Evolutionary conservation across 1,284 basidiomycete genomes (phyloP).

Genomic region (Inonotus hispidus): DNA sequence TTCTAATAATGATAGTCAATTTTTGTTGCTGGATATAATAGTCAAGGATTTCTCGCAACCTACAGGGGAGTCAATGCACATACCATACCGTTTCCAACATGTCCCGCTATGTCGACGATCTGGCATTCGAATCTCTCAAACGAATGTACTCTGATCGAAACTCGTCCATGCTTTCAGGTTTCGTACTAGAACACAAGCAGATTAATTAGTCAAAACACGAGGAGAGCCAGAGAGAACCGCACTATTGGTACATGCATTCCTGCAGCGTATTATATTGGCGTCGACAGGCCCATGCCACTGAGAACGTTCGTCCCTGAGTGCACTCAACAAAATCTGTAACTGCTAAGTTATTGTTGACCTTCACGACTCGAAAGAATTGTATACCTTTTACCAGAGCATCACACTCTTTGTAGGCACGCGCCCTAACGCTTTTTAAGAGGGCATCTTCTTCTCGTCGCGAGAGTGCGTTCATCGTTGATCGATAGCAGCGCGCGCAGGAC

Average conservation of each 20-base stretch:
- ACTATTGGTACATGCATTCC: conserved; percentile 80
- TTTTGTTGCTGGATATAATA: no score
- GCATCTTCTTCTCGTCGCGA: conserved; percentile 87
- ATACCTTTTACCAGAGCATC: conserved; percentile 72
- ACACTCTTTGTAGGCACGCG: conserved; percentile 73
- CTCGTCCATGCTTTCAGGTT: conserved; percentile 27
- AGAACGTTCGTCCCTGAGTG: conserved; percentile 74
- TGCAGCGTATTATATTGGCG: conserved; percentile 67
- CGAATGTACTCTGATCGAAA: conserved; percentile 27
- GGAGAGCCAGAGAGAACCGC: conserved; percentile 25
- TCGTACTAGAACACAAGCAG: conserved; percentile 21
- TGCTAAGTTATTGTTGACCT: not conserved
- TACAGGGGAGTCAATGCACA: not conserved
- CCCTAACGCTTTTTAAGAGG: conserved; percentile 77
- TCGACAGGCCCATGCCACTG: conserved; percentile 80
- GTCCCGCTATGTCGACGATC: not conserved
- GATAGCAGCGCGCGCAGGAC: not conserved
- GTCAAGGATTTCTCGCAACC: not conserved
- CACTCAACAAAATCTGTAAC: conserved; percentile 77
- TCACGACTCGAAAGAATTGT: conserved; percentile 10
- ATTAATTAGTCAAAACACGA: not conserved
- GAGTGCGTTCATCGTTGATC: conserved; percentile 65
- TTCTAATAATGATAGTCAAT: no score
- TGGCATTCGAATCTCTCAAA: conserved; percentile 19
- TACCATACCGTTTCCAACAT: not conserved